Conservation (phyloP, 768 basidiomycete genomes). For the Gautieria morchelliformis region DNA sequence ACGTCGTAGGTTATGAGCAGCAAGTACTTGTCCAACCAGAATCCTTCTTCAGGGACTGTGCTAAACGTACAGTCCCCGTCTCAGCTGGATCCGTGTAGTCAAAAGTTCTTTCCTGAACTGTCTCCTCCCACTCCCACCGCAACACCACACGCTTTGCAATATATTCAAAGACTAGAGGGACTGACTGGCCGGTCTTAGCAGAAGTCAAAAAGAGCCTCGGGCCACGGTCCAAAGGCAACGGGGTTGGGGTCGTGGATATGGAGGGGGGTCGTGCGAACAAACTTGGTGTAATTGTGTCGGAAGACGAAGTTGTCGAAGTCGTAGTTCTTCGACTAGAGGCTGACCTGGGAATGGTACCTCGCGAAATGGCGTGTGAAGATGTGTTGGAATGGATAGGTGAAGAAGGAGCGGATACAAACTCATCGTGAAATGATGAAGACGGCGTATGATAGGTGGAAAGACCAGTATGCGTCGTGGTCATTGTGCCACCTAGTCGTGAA, state of each 20-base stretch:
- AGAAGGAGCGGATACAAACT: conserved; percentile 49
- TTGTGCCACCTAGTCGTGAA: conserved; percentile 36
- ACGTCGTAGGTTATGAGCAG: neutral
- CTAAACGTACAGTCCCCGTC: neutral
- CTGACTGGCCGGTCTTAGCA: conserved; percentile 70
- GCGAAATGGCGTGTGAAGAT: conserved; percentile 15
- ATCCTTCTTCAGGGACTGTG: neutral
- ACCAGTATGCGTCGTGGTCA: conserved; percentile 48
- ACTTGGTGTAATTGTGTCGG: conserved; percentile 51
- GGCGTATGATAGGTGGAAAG: conserved; percentile 69
- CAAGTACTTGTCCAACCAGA: neutral
- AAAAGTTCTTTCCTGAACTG: neutral
- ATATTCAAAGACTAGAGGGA: conserved; percentile 68
- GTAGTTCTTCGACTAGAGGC: conserved; percentile 23
- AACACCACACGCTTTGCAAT: conserved; percentile 52
- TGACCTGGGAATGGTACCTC: conserved; percentile 11
- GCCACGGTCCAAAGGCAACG: conserved; percentile 35
- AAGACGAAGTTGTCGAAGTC: conserved; percentile 38
- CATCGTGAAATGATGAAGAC: conserved; percentile 64
- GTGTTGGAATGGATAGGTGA: conserved; percentile 36
- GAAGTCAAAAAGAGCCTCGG: conserved; percentile 67
- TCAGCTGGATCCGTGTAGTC: neutral
- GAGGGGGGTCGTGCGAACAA: conserved; percentile 31
- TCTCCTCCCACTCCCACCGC: conserved; percentile 61
- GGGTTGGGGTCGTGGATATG: conserved; percentile 9